Conservation (phyloP, 2,329 filamentous ascomycete species). For the Aspergillaceae sp. region DNA sequence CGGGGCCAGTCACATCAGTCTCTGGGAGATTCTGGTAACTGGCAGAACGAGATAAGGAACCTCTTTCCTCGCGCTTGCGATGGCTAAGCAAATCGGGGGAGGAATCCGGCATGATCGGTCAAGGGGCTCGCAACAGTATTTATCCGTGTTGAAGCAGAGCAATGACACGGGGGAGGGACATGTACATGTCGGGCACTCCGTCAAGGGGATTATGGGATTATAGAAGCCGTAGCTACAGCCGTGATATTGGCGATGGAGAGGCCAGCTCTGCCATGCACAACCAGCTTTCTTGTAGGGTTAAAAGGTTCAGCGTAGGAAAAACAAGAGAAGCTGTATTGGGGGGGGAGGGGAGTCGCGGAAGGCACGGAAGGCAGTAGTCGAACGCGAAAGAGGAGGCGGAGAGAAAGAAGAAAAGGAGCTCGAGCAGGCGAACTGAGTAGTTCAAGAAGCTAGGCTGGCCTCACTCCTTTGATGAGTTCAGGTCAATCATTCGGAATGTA, state of each 20-base stretch:
- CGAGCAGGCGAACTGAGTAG: not conserved
- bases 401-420: not conserved
- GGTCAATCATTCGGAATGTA: not conserved
- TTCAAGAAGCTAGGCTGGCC: not conserved
- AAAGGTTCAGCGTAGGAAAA: slow-evolving; percentile 1
- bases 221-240: slow-evolving; percentile 6
- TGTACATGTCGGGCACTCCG: not conserved
- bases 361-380: not conserved
- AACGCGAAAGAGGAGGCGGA: not conserved
- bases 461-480: not conserved
- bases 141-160: not conserved
- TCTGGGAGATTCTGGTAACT: slow-evolving; percentile 50
- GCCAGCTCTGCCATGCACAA: slow-evolving; percentile 35
- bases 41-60: slow-evolving; percentile 44
- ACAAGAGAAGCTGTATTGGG: slow-evolving; percentile 9
- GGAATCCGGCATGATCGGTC: slow-evolving; percentile 27
- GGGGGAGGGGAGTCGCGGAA: slow-evolving; percentile 3
- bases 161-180: not conserved
- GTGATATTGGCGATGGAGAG: slow-evolving; percentile 24
- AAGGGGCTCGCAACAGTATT: not conserved
- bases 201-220: not conserved
- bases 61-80: slow-evolving; percentile 17
- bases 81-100: slow-evolving; percentile 15
- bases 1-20: slow-evolving; percentile 24
- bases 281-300: slow-evolving; percentile 1